A percentile compares a stretch with the other conserved stretches of the same genome.
Evolutionary conservation across 164 flowering plant genomes (phyloP).

Genomic region (Euptelea pleiosperma): DNA sequence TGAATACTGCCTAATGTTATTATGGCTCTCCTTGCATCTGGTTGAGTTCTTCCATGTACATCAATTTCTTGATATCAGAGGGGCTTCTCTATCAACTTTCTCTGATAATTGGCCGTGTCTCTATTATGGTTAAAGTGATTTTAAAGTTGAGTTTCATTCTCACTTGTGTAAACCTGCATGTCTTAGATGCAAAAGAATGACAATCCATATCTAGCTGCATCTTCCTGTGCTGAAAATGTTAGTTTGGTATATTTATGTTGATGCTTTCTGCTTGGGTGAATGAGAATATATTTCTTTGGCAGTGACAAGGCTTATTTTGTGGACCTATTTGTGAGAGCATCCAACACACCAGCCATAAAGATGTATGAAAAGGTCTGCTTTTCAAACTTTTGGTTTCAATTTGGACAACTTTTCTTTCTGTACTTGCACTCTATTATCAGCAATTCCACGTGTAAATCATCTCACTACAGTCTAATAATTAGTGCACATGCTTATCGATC

Average conservation of each 20-base stretch:
- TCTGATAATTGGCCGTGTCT: no score
- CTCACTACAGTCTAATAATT: no score
- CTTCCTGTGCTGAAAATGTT: background rate
- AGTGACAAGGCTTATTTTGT: slow-evolving; percentile 95
- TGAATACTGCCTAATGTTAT: no score
- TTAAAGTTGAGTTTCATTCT: no score
- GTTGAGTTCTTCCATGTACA: no score
- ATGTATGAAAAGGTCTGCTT: slow-evolving; percentile 91
- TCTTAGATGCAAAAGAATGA: background rate
- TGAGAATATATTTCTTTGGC: slow-evolving; percentile 24
- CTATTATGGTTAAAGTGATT: no score
- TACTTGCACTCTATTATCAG: background rate
- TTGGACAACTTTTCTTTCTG: slow-evolving; percentile 1
- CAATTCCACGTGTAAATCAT: background rate
- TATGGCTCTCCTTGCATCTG: no score
- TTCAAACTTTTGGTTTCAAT: background rate
- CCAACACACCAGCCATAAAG: slow-evolving; percentile 90
- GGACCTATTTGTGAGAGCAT: slow-evolving; percentile 95
- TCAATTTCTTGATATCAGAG: no score
- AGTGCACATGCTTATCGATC: background rate
- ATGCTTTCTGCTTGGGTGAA: background rate
- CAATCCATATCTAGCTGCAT: no score
- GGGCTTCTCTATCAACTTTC: no score
- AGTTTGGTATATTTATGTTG: background rate
- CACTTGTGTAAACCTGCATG: background rate